Evolutionary conservation across 1,284 basidiomycete species (phyloP).

Genomic region (Fistulina hepatica): DNA sequence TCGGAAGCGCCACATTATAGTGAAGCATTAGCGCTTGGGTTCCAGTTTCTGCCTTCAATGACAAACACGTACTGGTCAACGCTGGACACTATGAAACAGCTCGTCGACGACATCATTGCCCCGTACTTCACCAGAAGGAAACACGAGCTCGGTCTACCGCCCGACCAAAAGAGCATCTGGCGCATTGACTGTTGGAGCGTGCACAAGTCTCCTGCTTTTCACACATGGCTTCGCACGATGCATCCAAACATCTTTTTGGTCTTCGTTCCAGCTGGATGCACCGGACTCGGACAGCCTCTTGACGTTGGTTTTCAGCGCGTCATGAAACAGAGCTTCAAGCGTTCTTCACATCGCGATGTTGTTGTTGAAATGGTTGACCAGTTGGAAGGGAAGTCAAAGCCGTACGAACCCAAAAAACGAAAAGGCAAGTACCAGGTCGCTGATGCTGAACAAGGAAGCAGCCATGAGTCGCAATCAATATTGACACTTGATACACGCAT

Average conservation of each 20-base stretch:
- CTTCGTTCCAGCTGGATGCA: slow-evolving; percentile 21
- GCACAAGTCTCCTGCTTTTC: slow-evolving; percentile 18
- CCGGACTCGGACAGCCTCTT: slow-evolving; percentile 20
- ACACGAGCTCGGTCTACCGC: slow-evolving; percentile 6
- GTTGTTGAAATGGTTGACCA: slow-evolving; percentile 13
- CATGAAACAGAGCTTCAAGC: slow-evolving; percentile 18
- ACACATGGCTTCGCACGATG: slow-evolving; percentile 16
- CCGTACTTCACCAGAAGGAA: slow-evolving; percentile 14
- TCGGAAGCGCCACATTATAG: slow-evolving; percentile 2
- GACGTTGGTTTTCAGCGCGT: slow-evolving; percentile 21
- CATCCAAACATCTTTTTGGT: slow-evolving; percentile 17
- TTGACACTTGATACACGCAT: slow-evolving; percentile 4
- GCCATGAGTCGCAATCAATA: not conserved
- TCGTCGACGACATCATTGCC: slow-evolving; percentile 16
- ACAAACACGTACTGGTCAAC: slow-evolving; percentile 4
- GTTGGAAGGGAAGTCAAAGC: no score
- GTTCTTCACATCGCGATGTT: slow-evolving; percentile 15
- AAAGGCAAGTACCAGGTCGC: no score
- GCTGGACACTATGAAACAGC: slow-evolving; percentile 2
- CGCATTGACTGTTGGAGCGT: slow-evolving; percentile 20
- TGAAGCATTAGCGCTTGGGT: slow-evolving; percentile 13
- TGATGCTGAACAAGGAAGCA: no score
- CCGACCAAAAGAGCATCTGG: slow-evolving; percentile 13
- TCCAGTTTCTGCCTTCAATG: slow-evolving; percentile 16
- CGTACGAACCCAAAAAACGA: no score